Percentiles rank a stretch among this genome's conserved stretches.
Conservation (phyloP, 2,329 filamentous ascomycete genomes). For the Exophiala bonariae region DNA sequence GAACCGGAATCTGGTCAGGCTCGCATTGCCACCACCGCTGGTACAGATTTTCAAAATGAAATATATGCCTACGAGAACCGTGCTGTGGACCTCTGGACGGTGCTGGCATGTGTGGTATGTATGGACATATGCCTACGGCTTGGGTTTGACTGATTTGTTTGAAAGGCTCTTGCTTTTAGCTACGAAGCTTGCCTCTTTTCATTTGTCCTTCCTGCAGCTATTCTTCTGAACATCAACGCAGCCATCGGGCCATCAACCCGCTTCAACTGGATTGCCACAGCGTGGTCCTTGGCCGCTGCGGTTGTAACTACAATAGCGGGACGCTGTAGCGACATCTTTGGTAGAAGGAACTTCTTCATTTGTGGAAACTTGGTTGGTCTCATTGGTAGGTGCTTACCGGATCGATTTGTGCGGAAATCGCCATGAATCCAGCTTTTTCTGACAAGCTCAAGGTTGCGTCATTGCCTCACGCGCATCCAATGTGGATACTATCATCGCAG, state of each 20-base stretch:
- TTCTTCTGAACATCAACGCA: constrained; percentile 7
- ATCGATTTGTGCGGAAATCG: no score
- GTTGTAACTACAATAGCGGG: constrained; percentile 5
- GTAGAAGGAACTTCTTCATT: constrained; percentile 9
- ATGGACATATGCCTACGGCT: no score
- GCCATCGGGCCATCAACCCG: constrained; percentile 6
- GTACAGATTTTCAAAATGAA: background rate
- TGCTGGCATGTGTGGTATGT: constrained; percentile 6
- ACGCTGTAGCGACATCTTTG: constrained; percentile 9
- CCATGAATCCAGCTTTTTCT: no score
- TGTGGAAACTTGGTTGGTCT: constrained; percentile 2
- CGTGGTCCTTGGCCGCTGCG: constrained; percentile 3
- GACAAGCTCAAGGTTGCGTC: background rate
- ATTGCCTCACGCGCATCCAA: background rate
- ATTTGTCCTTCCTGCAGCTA: constrained; percentile 2
- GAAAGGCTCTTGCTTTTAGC: constrained; percentile 4
- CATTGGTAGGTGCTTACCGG: background rate
- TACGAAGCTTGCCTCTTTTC: constrained; percentile 6
- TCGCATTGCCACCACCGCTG: constrained; percentile 52
- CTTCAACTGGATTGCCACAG: constrained; percentile 6
- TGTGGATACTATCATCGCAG: background rate
- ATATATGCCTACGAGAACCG: constrained; percentile 1
- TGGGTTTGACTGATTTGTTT: no score
- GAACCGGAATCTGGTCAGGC: no score
- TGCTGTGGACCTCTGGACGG: constrained; percentile 1